phyloP scores from a whole-genome alignment of 495 filamentous ascomycete genomes.

The Lichina pygmaea region DNA sequence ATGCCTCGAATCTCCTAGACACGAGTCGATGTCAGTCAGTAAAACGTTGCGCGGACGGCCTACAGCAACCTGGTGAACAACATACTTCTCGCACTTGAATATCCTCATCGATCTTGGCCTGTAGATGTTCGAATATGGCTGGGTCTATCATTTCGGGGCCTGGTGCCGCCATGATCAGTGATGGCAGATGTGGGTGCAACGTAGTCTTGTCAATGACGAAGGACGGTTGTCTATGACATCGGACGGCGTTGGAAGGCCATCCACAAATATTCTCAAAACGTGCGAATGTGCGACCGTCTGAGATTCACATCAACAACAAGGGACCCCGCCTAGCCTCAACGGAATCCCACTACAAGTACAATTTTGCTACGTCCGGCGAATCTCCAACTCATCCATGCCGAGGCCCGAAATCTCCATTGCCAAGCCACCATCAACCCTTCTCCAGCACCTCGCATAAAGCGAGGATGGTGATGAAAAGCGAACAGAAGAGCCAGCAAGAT shows the following conservation, averaged over 20 bases:
- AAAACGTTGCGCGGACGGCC: background rate
- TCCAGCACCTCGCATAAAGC: background rate
- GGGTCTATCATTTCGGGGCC: constrained; percentile 33
- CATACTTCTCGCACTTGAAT: constrained; percentile 44
- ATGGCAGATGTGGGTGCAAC: background rate
- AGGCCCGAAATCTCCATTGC: background rate
- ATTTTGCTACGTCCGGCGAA: too few species aligned
- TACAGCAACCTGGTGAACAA: background rate
- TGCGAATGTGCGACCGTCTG: too few species aligned
- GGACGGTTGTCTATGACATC: too few species aligned
- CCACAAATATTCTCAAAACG: too few species aligned
- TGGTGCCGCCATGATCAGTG: background rate
- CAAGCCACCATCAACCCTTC: background rate
- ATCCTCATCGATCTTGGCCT: constrained; percentile 77
- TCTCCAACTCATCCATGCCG: too few species aligned
- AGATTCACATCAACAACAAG: too few species aligned
- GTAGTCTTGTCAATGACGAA: too few species aligned
- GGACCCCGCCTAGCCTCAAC: too few species aligned
- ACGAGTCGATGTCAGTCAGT: constrained; percentile 2
- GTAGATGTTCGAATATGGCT: constrained; percentile 65
- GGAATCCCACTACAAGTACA: too few species aligned
- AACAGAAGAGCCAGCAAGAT: constrained; percentile 15
- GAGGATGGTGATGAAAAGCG: background rate
- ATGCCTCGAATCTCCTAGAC: constrained; percentile 47
- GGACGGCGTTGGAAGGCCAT: too few species aligned